Conservation (phyloP, 495 filamentous ascomycete species). For the Cairneyella variabilis region DNA sequence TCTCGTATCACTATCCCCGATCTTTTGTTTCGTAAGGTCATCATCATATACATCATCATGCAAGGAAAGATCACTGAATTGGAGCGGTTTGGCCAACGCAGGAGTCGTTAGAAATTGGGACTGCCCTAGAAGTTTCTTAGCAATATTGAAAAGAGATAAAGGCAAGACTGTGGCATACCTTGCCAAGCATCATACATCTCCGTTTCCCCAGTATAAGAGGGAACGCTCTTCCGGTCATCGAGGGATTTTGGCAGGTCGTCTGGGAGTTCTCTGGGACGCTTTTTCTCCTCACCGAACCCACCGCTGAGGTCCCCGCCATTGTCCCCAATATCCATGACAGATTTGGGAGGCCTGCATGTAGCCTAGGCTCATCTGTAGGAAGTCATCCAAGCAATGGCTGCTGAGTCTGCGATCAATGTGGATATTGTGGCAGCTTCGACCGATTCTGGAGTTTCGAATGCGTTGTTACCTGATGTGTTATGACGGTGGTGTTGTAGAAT, state of each 20-base stretch:
- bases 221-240: constrained; percentile 72
- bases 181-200: constrained; percentile 99
- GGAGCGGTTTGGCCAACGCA: constrained; percentile 73
- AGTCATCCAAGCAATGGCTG: not conserved
- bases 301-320: constrained; percentile 38
- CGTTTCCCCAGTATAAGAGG: constrained; percentile 64
- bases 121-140: constrained; percentile 62
- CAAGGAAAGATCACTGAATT: constrained; percentile 75
- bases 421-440: not conserved
- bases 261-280: constrained; percentile 49
- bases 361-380: constrained; percentile 14
- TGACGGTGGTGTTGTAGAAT: constrained; percentile 13
- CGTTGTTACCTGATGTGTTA: constrained; percentile 1
- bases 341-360: constrained; percentile 20
- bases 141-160: not conserved
- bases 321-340: constrained; percentile 54
- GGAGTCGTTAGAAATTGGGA: constrained; percentile 90
- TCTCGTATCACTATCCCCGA: constrained; percentile 80
- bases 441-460: not conserved
- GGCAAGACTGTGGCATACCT: constrained; percentile 52
- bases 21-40: constrained; percentile 50
- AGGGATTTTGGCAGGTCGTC: constrained; percentile 86
- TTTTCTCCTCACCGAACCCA: constrained; percentile 33
- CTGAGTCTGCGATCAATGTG: not conserved
- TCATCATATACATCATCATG: constrained; percentile 69